Evolutionary conservation across 768 basidiomycete species (phyloP).

Genomic region (Crepidotus variabilis): DNA sequence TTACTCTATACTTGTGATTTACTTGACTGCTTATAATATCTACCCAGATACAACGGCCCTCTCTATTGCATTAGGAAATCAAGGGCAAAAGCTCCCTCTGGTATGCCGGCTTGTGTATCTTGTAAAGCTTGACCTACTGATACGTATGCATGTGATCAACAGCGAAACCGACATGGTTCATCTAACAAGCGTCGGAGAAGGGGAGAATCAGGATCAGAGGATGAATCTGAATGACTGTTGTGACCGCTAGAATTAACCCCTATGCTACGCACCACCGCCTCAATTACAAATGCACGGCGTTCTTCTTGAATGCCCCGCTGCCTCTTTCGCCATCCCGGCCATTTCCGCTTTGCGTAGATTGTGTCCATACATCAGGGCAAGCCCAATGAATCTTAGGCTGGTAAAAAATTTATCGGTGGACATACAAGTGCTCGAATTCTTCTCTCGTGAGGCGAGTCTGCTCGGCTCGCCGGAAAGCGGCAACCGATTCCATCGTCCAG

Average conservation of each 20-base stretch:
- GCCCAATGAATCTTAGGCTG: neutral
- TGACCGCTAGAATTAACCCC: no score
- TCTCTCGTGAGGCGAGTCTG: conserved; percentile 20
- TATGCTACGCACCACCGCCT: no score
- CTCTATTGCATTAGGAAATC: conserved; percentile 84
- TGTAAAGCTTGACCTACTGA: conserved; percentile 6
- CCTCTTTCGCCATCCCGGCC: neutral
- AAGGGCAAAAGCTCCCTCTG: conserved; percentile 86
- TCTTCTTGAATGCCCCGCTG: no score
- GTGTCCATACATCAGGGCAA: neutral
- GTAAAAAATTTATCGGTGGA: conserved; percentile 17
- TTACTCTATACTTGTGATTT: conserved; percentile 8
- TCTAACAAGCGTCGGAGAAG: conserved; percentile 60
- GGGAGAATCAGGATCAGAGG: conserved; percentile 55
- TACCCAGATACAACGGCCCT: conserved; percentile 78
- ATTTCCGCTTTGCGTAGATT: conserved; percentile 14
- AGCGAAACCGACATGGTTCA: conserved; percentile 80
- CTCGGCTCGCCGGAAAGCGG: conserved; percentile 29
- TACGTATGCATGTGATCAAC: conserved; percentile 12
- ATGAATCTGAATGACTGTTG: conserved; percentile 53
- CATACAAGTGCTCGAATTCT: conserved; percentile 27
- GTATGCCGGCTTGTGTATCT: conserved; percentile 38
- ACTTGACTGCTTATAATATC: conserved; percentile 6
- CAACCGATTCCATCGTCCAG: conserved; percentile 29
- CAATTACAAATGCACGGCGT: no score